Conservation (phyloP, 164 flowering plant genomes). For the Vitis labrusca region DNA sequence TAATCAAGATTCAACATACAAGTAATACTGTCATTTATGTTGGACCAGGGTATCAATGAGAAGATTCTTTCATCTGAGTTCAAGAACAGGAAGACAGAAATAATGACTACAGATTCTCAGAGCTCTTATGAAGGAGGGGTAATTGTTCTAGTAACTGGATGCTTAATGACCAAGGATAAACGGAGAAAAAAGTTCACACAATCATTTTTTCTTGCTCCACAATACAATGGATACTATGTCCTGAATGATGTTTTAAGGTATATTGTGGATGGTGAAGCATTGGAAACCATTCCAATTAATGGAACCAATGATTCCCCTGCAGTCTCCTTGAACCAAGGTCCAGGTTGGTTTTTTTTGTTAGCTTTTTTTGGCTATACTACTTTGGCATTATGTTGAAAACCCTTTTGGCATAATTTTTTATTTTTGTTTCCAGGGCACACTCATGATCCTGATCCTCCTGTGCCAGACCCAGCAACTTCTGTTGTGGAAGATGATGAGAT, state of each 20-base stretch:
- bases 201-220: constrained; percentile 85
- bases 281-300: constrained; percentile 21
- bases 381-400: not conserved
- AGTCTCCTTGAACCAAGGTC: constrained; percentile 30
- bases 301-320: constrained; percentile 21
- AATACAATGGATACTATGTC: constrained; percentile 71
- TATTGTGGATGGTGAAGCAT: constrained; percentile 42
- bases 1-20: constrained; percentile 15
- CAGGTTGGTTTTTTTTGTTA: constrained; percentile 33
- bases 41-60: constrained; percentile 68
- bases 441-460: constrained; percentile 35
- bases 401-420: not conserved
- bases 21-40: constrained; percentile 19
- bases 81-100: constrained; percentile 61
- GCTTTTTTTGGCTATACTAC: not conserved
- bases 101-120: constrained; percentile 81
- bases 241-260: constrained; percentile 77
- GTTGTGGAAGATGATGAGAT: constrained; percentile 26
- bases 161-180: constrained; percentile 57
- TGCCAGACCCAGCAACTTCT: constrained; percentile 25
- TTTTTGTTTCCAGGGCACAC: constrained; percentile 40
- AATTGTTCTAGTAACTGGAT: constrained; percentile 73
- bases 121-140: constrained; percentile 63
- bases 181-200: constrained; percentile 61
- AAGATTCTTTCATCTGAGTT: constrained; percentile 66